Evolutionary conservation across 2,329 filamentous ascomycete species (phyloP).

Genomic region (Trichoderma harzianum): DNA sequence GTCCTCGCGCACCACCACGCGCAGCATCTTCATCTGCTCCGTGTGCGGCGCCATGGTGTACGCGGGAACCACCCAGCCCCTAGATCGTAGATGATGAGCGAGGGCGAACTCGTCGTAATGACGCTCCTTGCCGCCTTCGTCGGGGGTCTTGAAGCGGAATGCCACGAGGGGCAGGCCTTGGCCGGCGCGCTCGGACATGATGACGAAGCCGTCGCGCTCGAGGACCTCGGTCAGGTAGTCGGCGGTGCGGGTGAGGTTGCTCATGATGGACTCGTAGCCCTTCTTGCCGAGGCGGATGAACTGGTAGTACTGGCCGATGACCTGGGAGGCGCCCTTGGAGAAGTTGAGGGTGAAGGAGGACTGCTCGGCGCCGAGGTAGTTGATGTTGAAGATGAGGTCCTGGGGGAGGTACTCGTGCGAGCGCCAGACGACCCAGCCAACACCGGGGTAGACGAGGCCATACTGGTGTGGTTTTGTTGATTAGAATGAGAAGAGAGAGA

Average conservation of each 20-base stretch:
- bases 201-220: conserved; percentile 72
- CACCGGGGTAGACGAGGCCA: conserved; percentile 75
- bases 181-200: conserved; percentile 79
- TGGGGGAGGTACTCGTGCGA: conserved; percentile 77
- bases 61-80: conserved; percentile 90
- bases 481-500: not conserved
- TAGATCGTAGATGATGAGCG: conserved; percentile 79
- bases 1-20: conserved; percentile 89
- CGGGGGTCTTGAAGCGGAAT: conserved; percentile 66
- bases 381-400: conserved; percentile 98
- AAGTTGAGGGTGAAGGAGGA: conserved; percentile 97
- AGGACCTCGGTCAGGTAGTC: conserved; percentile 80
- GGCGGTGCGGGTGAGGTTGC: conserved; percentile 83
- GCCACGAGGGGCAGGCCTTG: conserved; percentile 84
- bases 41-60: conserved; percentile 97
- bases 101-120: conserved; percentile 72
- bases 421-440: conserved; percentile 92
- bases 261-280: conserved; percentile 90
- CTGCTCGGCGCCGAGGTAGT: conserved; percentile 94
- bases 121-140: conserved; percentile 47
- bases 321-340: conserved; percentile 89
- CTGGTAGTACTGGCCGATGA: conserved; percentile 97
- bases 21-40: conserved; percentile 80
- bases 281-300: conserved; percentile 91
- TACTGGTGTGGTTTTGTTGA: conserved; percentile 37